Conservation (phyloP, 768 basidiomycete species). For the Trametes elegans region DNA sequence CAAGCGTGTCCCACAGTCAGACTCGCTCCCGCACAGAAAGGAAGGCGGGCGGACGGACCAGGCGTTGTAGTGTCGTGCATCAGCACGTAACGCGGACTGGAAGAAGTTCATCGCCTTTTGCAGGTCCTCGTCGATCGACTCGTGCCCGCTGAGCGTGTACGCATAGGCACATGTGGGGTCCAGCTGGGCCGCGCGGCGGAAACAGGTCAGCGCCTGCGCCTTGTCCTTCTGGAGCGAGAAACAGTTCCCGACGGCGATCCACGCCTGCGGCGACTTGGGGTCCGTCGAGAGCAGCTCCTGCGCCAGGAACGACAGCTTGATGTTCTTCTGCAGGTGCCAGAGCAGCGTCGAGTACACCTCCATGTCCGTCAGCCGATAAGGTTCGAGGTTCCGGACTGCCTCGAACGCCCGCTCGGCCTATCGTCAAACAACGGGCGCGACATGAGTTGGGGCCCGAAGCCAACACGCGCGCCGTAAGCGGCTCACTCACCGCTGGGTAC, state of each 20-base stretch:
- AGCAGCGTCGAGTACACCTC: conserved; percentile 94
- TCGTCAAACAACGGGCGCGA: conserved; percentile 8
- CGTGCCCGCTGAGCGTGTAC: conserved; percentile 95
- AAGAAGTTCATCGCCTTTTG: conserved; percentile 92
- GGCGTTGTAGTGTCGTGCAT: conserved; percentile 94
- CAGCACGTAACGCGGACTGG: conserved; percentile 86
- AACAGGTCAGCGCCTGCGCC: conserved; percentile 89
- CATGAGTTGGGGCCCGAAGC: conserved; percentile 20
- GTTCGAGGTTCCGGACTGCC: conserved; percentile 76
- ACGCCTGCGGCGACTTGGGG: conserved; percentile 81
- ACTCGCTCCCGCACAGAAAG: neutral
- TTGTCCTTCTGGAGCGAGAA: conserved; percentile 96
- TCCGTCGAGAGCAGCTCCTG: conserved; percentile 88
- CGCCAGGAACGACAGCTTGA: conserved; percentile 87
- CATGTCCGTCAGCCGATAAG: conserved; percentile 91
- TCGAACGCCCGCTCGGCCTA: conserved; percentile 91
- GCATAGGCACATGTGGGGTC: conserved; percentile 93
- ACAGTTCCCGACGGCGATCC: conserved; percentile 96
- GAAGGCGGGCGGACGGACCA: conserved; percentile 60
- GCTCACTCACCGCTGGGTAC: conserved; percentile 73
- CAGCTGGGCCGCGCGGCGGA: conserved; percentile 85
- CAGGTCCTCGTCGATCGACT: conserved; percentile 93
- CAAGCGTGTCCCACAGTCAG: conserved; percentile 9
- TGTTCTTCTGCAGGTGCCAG: conserved; percentile 88
- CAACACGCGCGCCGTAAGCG: neutral